Conservation (phyloP, 2,329 filamentous ascomycete species). For the Xylariales sp. region DNA sequence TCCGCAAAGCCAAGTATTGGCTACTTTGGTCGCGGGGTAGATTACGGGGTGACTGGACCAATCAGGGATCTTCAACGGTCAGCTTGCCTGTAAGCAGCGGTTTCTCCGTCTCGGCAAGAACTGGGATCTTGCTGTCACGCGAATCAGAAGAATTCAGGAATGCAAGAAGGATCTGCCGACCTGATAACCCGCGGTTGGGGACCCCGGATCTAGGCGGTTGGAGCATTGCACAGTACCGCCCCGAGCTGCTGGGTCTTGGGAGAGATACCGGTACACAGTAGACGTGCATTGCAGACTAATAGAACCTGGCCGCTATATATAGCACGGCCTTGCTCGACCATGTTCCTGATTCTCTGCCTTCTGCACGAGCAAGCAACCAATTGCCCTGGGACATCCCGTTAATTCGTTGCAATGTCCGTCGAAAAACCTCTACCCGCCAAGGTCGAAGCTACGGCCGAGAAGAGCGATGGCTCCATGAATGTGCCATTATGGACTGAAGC, state of each 20-base stretch:
- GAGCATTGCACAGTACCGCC: too few species aligned
- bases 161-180: neutral
- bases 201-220: neutral
- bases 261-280: too few species aligned
- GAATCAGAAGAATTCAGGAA: neutral
- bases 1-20: too few species aligned
- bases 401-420: conserved; percentile 5
- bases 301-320: too few species aligned
- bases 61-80: neutral
- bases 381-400: too few species aligned
- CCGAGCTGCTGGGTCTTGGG: too few species aligned
- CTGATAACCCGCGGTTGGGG: neutral
- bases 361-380: too few species aligned
- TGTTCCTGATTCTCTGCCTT: too few species aligned
- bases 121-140: neutral
- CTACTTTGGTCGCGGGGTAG: too few species aligned
- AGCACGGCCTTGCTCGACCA: too few species aligned
- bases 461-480: conserved; percentile 22
- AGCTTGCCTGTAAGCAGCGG: conserved; percentile 11
- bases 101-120: conserved; percentile 3
- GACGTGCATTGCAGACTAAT: too few species aligned
- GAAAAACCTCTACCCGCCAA: conserved; percentile 19
- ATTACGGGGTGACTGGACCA: conserved; percentile 10
- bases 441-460: conserved; percentile 18
- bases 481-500: conserved; percentile 41